Evolutionary conservation across 2,329 filamentous ascomycete genomes (phyloP).

Genomic region (Myriangium duriaei): DNA sequence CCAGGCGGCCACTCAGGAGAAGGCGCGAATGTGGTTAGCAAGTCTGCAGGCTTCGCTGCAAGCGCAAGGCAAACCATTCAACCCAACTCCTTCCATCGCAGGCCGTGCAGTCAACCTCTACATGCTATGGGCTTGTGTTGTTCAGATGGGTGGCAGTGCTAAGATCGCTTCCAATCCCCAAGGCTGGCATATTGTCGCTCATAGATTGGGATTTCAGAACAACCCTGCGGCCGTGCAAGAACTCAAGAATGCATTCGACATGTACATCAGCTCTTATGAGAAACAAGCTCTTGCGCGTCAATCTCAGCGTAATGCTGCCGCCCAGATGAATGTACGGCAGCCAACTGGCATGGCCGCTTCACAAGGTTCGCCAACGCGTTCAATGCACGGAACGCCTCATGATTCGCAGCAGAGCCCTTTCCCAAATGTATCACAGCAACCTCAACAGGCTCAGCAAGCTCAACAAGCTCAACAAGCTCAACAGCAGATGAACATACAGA

Average conservation of each 20-base stretch:
- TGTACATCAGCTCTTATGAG: conserved; percentile 67
- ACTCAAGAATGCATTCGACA: conserved; percentile 59
- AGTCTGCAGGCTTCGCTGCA: conserved; percentile 68
- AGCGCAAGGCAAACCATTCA: conserved; percentile 58
- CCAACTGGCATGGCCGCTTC: conserved; percentile 27
- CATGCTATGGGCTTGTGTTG: conserved; percentile 64
- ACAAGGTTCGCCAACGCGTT: conserved; percentile 21
- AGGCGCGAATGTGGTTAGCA: conserved; percentile 41
- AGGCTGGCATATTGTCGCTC: conserved; percentile 62
- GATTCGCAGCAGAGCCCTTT: conserved; percentile 12
- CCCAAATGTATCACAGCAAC: conserved; percentile 16
- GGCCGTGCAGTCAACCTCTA: conserved; percentile 64
- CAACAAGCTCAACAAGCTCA: conserved; percentile 12
- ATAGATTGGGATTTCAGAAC: conserved; percentile 32
- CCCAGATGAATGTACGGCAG: conserved; percentile 24
- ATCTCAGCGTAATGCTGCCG: conserved; percentile 25
- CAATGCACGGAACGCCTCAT: conserved; percentile 9
- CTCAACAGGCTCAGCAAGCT: conserved; percentile 17
- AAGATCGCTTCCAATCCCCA: conserved; percentile 55
- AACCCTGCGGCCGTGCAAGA: conserved; percentile 54
- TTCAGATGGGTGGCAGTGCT: conserved; percentile 66
- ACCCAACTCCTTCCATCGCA: conserved; percentile 59
- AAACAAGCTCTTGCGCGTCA: conserved; percentile 46
- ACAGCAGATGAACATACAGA: conserved; percentile 6
- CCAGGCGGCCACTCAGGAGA: conserved; percentile 10